These are phyloP conservation scores for Leavenworthia alabamica DNA, from an alignment of 345 rosid species.

Conservation along the genomic window DNA sequence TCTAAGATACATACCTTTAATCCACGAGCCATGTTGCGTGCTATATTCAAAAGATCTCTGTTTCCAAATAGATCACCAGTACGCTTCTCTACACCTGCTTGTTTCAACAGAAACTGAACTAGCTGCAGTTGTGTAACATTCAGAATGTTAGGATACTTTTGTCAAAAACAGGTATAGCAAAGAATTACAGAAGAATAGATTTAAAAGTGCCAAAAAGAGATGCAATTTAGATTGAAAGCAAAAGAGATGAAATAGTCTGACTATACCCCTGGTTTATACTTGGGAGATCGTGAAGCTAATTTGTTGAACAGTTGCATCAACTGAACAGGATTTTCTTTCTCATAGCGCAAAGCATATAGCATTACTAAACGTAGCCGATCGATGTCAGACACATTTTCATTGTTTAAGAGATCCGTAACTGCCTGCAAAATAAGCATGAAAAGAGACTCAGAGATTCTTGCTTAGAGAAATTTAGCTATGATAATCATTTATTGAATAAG, in stretches of 20 bases:
- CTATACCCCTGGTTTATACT: constrained; percentile 91
- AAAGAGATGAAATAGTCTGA: constrained; percentile 5
- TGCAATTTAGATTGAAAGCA: constrained; percentile 6
- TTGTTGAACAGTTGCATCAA: constrained; percentile 96
- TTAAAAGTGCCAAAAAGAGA: not conserved
- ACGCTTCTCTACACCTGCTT: constrained; percentile 91
- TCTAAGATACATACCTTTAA: too few relatives aligned
- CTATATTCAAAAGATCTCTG: constrained; percentile 89
- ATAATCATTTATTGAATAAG: not conserved
- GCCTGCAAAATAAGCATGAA: constrained; percentile 55
- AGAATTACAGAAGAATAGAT: not conserved
- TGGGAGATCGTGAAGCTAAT: constrained; percentile 78
- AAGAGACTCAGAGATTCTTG: constrained; percentile 14
- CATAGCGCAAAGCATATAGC: constrained; percentile 92
- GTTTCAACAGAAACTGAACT: constrained; percentile 88
- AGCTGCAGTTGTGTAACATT: constrained; percentile 43
- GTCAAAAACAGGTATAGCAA: not conserved
- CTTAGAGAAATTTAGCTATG: not conserved
- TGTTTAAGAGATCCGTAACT: constrained; percentile 72
- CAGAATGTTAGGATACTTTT: not conserved
- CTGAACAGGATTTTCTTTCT: constrained; percentile 96
- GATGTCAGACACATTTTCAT: constrained; percentile 78
- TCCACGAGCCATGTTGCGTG: constrained; percentile 99
- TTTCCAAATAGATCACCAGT: constrained; percentile 95
- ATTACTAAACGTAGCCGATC: constrained; percentile 81